Conservation (phyloP, 2,329 filamentous ascomycete genomes). For the Aspergillus hortae region DNA sequence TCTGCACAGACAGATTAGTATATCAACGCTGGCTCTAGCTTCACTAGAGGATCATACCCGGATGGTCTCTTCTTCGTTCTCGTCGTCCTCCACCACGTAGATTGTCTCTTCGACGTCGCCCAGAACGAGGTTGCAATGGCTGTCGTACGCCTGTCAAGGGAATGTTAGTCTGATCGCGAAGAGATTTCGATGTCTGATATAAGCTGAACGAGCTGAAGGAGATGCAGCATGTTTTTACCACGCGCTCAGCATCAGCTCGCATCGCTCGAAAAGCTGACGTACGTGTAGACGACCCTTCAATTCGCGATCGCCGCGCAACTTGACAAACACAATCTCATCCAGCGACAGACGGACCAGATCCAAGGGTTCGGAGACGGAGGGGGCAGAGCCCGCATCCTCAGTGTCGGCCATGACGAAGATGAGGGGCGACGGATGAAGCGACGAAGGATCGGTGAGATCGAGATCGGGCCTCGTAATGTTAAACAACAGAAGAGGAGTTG, state of each 20-base stretch:
- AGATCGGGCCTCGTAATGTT: not conserved
- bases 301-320: constrained; percentile 91
- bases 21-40: not conserved
- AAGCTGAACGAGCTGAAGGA: too few relatives aligned
- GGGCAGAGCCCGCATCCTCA: constrained; percentile 63
- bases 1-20: constrained; percentile 49
- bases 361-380: constrained; percentile 80
- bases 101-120: constrained; percentile 98
- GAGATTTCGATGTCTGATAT: not conserved
- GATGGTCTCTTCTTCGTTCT: constrained; percentile 68
- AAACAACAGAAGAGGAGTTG: not conserved
- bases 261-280: constrained; percentile 33
- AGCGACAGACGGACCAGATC: constrained; percentile 92
- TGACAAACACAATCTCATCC: constrained; percentile 95
- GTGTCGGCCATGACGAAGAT: constrained; percentile 69
- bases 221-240: not conserved
- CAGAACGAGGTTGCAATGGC: constrained; percentile 93
- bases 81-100: constrained; percentile 85
- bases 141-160: constrained; percentile 79
- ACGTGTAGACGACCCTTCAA: constrained; percentile 94
- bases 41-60: constrained; percentile 51
- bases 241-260: not conserved
- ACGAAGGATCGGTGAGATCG: constrained; percentile 1
- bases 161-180: not conserved
- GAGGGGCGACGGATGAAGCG: not conserved